Conservation (phyloP, 345 rosid species). For the Gossypium thurberi region DNA sequence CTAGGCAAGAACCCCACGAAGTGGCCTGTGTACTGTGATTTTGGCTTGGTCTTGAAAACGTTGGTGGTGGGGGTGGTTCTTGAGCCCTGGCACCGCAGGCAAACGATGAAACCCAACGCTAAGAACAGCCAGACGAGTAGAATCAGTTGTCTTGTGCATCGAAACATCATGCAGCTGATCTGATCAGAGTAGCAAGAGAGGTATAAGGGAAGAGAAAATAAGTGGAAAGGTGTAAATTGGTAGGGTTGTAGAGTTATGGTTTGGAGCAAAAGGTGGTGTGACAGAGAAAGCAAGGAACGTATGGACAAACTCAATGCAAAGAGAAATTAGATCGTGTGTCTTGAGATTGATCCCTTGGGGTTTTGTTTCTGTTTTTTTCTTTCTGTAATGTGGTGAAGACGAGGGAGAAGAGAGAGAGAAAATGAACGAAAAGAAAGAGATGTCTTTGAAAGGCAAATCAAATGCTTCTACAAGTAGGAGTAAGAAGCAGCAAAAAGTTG, state of each 20-base stretch:
- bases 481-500: slow-evolving; percentile 22
- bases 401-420: neutral
- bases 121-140: slow-evolving; percentile 16
- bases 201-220: neutral
- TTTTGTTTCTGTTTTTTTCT: neutral
- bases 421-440: slow-evolving; percentile 14
- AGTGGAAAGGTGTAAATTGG: neutral
- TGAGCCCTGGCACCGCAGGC: slow-evolving; percentile 36
- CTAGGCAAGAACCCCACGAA: slow-evolving; percentile 73
- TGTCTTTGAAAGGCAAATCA: slow-evolving; percentile 14
- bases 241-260: slow-evolving; percentile 2
- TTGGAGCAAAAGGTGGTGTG: slow-evolving; percentile 11
- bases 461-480: slow-evolving; percentile 28
- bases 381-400: neutral
- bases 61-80: slow-evolving; percentile 33
- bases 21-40: slow-evolving; percentile 35
- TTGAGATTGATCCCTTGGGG: slow-evolving; percentile 12
- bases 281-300: slow-evolving; percentile 23
- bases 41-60: slow-evolving; percentile 39
- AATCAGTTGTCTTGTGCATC: slow-evolving; percentile 26
- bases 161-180: slow-evolving; percentile 29
- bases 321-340: slow-evolving; percentile 4
- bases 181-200: neutral
- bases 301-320: slow-evolving; percentile 9
- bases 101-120: slow-evolving; percentile 21